Conservation (phyloP, 148 eudicot species). For the Silene conica region DNA sequence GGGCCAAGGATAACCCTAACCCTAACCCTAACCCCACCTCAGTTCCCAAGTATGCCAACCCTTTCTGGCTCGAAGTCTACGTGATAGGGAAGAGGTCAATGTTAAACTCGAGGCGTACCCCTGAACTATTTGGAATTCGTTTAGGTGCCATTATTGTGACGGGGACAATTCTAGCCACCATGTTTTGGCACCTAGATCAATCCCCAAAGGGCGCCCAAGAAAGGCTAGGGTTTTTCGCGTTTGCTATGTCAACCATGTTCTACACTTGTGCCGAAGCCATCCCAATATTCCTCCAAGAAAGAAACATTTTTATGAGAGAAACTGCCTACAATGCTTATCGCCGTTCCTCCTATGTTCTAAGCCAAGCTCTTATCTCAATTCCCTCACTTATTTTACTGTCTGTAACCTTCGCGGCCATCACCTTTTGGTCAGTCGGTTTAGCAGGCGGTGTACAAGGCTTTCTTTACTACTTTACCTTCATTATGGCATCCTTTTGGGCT, state of each 20-base stretch:
- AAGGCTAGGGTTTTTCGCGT: slow-evolving; percentile 69
- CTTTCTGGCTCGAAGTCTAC: slow-evolving; percentile 64
- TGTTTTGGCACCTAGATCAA: slow-evolving; percentile 60
- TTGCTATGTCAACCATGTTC: slow-evolving; percentile 92
- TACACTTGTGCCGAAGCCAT: slow-evolving; percentile 90
- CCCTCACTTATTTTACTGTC: slow-evolving; percentile 66
- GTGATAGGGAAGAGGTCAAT: slow-evolving; percentile 64
- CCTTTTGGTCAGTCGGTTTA: slow-evolving; percentile 71
- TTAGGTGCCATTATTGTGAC: slow-evolving; percentile 63
- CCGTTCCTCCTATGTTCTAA: slow-evolving; percentile 71
- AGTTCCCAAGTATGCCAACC: slow-evolving; percentile 60
- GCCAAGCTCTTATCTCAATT: slow-evolving; percentile 62
- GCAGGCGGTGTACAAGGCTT: slow-evolving; percentile 66
- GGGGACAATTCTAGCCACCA: slow-evolving; percentile 68
- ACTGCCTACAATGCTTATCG: slow-evolving; percentile 81
- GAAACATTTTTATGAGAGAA: slow-evolving; percentile 83
- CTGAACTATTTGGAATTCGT: slow-evolving; percentile 65
- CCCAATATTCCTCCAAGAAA: slow-evolving; percentile 65
- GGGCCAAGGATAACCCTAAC: slow-evolving; percentile 32
- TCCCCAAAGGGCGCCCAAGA: slow-evolving; percentile 71
- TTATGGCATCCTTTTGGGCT: slow-evolving; percentile 77
- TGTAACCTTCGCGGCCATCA: slow-evolving; percentile 51
- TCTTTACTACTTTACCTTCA: slow-evolving; percentile 47
- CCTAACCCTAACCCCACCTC: slow-evolving; percentile 40
- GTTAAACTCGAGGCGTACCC: slow-evolving; percentile 56